A percentile compares a stretch with the other conserved stretches of the same genome.
Evolutionary conservation across 106 monocot genomes (phyloP).

Genomic region (Dendrobium huoshanense): DNA sequence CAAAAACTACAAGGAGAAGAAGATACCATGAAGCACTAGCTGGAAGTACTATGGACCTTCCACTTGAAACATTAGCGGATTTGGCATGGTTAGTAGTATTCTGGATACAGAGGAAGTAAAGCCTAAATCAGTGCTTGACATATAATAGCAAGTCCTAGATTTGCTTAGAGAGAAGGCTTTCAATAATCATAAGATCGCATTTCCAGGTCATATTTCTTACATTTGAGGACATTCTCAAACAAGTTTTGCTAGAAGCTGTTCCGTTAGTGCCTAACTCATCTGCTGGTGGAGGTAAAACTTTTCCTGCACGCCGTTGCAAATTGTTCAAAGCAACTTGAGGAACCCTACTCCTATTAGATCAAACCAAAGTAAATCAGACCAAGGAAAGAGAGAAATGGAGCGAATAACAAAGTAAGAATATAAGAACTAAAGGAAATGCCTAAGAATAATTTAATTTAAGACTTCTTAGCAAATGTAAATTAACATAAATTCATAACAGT

Average conservation of each 20-base stretch:
- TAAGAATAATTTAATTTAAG: too few species aligned
- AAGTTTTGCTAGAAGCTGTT: constrained; percentile 19
- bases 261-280: constrained; percentile 43
- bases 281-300: constrained; percentile 50
- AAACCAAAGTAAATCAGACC: background rate
- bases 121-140: background rate
- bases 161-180: too few species aligned
- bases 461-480: too few species aligned
- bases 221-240: constrained; percentile 24
- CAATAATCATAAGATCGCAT: background rate
- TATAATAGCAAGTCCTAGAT: background rate
- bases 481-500: too few species aligned
- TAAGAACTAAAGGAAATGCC: too few species aligned
- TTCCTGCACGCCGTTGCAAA: constrained; percentile 48
- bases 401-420: too few species aligned
- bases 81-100: constrained; percentile 26
- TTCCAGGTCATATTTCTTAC: too few species aligned
- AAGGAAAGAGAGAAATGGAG: too few species aligned
- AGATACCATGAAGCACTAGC: constrained; percentile 68
- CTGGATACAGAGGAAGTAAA: constrained; percentile 17
- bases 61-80: constrained; percentile 13
- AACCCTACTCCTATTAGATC: constrained; percentile 47
- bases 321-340: constrained; percentile 46
- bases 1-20: background rate
- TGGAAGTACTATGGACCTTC: constrained; percentile 39